A percentile compares a stretch with the other conserved stretches of the same genome.
phyloP scores from a whole-genome alignment of 2,329 filamentous ascomycete genomes.

The Fusarium verrucosum region DNA sequence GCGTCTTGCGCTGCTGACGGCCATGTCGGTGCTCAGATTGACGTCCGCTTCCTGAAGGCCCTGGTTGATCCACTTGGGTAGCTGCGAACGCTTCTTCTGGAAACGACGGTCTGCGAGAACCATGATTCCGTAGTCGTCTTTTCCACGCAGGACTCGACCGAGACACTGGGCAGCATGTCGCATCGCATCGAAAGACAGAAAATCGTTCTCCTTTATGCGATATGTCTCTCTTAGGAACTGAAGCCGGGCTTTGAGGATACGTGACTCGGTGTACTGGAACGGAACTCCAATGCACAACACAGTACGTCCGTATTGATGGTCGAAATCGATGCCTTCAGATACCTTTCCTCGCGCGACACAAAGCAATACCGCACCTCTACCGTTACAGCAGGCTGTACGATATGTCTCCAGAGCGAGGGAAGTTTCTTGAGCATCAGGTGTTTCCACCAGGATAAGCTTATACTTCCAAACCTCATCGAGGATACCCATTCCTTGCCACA shows the following conservation, averaged over 20 bases:
- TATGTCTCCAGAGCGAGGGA: conserved; percentile 96
- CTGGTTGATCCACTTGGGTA: conserved; percentile 97
- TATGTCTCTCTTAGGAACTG: conserved; percentile 98
- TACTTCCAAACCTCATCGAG: conserved; percentile 99
- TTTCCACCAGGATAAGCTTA: conserved; percentile 97
- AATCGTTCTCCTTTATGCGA: conserved; percentile 95
- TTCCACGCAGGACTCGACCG: conserved; percentile 91
- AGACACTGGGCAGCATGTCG: conserved; percentile 97
- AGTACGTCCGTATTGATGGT: conserved; percentile 96
- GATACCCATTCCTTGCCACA: conserved; percentile 99
- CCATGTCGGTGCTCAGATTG: conserved; percentile 95
- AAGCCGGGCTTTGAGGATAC: conserved; percentile 93
- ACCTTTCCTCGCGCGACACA: conserved; percentile 98
- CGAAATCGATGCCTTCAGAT: conserved; percentile 97
- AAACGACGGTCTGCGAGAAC: conserved; percentile 94
- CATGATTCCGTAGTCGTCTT: conserved; percentile 99
- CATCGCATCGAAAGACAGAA: conserved; percentile 98
- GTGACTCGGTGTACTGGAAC: conserved; percentile 98
- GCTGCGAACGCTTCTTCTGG: conserved; percentile 86
- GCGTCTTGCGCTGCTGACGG: conserved; percentile 85
- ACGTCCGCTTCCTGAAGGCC: conserved; percentile 85
- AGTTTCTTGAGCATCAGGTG: conserved; percentile 95
- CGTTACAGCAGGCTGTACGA: conserved; percentile 96
- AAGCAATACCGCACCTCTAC: conserved; percentile 88
- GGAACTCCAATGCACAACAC: conserved; percentile 97